phyloP scores from a whole-genome alignment of 2,329 filamentous ascomycete genomes.

The Venturia pyrina region DNA sequence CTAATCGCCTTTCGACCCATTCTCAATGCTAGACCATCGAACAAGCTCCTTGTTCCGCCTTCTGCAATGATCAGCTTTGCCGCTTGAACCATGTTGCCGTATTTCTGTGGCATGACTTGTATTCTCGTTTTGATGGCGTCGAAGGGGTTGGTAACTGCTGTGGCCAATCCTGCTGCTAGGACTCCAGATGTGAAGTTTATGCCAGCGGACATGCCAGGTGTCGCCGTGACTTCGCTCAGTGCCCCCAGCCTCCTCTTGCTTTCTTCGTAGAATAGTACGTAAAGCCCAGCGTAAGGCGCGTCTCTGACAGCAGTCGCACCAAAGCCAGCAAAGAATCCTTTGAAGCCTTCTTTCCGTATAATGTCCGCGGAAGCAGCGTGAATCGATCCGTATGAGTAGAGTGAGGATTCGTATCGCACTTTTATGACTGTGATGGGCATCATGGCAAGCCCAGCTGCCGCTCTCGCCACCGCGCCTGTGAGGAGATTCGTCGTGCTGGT shows the following conservation, averaged over 20 bases:
- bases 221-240: conserved; percentile 16
- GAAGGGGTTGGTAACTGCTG: conserved; percentile 87
- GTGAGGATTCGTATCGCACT: conserved; percentile 82
- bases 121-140: conserved; percentile 93
- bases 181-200: conserved; percentile 84
- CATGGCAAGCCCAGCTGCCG: conserved; percentile 77
- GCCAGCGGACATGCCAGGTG: conserved; percentile 40
- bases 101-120: conserved; percentile 75
- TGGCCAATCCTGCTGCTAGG: conserved; percentile 71
- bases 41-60: conserved; percentile 70
- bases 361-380: conserved; percentile 66
- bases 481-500: conserved; percentile 76
- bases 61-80: conserved; percentile 67
- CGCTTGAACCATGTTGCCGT: conserved; percentile 74
- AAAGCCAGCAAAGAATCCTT: conserved; percentile 87
- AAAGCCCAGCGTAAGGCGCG: conserved; percentile 92
- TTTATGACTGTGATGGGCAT: conserved; percentile 97
- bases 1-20: conserved; percentile 89
- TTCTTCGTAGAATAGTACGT: conserved; percentile 89
- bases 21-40: conserved; percentile 74
- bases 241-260: conserved; percentile 54
- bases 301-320: conserved; percentile 88
- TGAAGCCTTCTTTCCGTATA: conserved; percentile 57
- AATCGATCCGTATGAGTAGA: conserved; percentile 76
- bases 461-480: conserved; percentile 74